These are phyloP conservation scores for Beauveria scarabaeidicola DNA, from an alignment of 2,329 filamentous ascomycete genomes.

Conservation along the genomic window DNA sequence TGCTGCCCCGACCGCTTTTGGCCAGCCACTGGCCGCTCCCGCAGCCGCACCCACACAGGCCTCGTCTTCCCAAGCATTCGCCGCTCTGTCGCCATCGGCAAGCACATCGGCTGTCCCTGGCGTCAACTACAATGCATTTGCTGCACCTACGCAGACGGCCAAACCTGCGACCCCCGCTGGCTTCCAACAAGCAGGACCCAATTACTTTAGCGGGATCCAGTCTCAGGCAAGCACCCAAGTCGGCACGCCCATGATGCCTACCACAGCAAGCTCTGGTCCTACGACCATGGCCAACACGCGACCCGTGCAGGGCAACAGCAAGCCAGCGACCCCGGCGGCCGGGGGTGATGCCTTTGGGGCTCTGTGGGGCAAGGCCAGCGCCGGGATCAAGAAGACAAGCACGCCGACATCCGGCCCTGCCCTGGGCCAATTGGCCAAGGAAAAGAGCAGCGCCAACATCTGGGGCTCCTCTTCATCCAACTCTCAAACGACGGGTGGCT, in stretches of 20 bases:
- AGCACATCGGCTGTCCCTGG: slow-evolving; percentile 47
- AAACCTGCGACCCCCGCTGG: slow-evolving; percentile 48
- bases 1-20: slow-evolving; percentile 64
- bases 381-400: slow-evolving; percentile 64
- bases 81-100: slow-evolving; percentile 65
- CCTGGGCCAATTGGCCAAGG: slow-evolving; percentile 91
- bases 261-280: slow-evolving; percentile 28
- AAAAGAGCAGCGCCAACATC: slow-evolving; percentile 89
- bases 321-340: slow-evolving; percentile 43
- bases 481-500: slow-evolving; percentile 8
- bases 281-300: slow-evolving; percentile 38
- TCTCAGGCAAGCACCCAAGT: slow-evolving; percentile 20
- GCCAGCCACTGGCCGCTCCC: slow-evolving; percentile 75
- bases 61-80: slow-evolving; percentile 70
- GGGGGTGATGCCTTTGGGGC: slow-evolving; percentile 84
- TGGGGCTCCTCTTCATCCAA: slow-evolving; percentile 64
- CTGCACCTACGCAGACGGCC: slow-evolving; percentile 22
- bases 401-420: slow-evolving; percentile 60
- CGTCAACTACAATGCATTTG: slow-evolving; percentile 50
- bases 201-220: slow-evolving; percentile 87
- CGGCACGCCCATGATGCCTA: slow-evolving; percentile 14
- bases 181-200: slow-evolving; percentile 74
- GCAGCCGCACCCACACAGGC: slow-evolving; percentile 37
- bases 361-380: slow-evolving; percentile 70
- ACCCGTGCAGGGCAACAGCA: slow-evolving; percentile 39